Base-by-base conservation (phyloP, 2,329 filamentous ascomycete species). In the Sporothrix phasma region DNA sequence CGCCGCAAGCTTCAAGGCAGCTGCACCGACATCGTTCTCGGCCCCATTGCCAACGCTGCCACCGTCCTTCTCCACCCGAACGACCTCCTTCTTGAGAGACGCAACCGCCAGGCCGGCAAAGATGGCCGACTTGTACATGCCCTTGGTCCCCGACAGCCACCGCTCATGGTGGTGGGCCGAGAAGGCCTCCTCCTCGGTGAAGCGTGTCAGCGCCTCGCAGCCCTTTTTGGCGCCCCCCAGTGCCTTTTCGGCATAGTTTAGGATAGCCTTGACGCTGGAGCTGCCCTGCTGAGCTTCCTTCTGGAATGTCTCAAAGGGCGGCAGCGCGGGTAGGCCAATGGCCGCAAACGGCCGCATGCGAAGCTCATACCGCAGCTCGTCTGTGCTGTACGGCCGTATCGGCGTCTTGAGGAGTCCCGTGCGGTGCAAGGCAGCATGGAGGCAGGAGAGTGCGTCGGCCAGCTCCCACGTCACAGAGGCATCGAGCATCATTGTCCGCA, bases 261-360 rank as follows among this genome's bases (percentile, higher is more conserved):
- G 74, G 2, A 85, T 72, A 1, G 77, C 74, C 0, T 68, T 56
- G 1, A 76, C 74, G 3, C 75, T 68, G 5, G 72, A 72, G 17
- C 77, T 75, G 0, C 75, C 70, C 69, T 81, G 78, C 22, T 67
- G 69, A 5, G 76, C 75, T n/a, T 78, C 77, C 5, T 69, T 68
- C 8, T 73, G 69, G 66, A 89, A 90, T 15, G 86, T 82, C 6
- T 84, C 82, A 67, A 84, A 88, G 0, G 82, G 76, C 0, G 89
- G 85, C 13, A 90, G 78, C 65, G 85, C 82, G 0, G 90, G 89
- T 1, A 90, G 79, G 10, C 83, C 81, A 64, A 96, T 82, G 7
- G 78, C 73, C 0, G 87, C 78, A 71, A 95, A 96, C 0, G 91
- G 90, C 70, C 88, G 89, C 90, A 96, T 94, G 65, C 92, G 88